Percentiles rank a stretch among this genome's conserved stretches.
Evolutionary conservation across 441 rosid genomes (phyloP).

Genomic region (Manihot esculenta): DNA sequence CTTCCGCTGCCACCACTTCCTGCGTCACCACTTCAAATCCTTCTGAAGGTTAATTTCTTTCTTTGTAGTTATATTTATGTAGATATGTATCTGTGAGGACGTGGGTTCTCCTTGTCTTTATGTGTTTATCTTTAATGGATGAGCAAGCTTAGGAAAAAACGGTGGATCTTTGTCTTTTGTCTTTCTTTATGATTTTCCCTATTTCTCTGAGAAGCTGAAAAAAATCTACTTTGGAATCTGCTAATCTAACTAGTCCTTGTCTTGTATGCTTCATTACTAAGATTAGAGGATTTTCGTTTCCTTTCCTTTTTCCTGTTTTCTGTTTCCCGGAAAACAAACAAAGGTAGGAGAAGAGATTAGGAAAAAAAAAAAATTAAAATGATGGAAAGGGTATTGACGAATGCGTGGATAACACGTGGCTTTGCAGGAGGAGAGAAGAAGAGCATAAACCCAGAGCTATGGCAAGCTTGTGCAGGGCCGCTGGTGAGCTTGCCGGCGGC

Average conservation of each 20-base stretch:
- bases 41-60: slow-evolving; percentile 40
- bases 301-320: background rate
- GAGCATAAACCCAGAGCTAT: slow-evolving; percentile 61
- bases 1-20: slow-evolving; percentile 19
- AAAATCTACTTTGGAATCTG: background rate
- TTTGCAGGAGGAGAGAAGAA: slow-evolving; percentile 48
- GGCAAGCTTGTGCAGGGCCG: slow-evolving; percentile 79
- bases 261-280: background rate
- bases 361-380: slow-evolving; percentile 2
- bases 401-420: slow-evolving; percentile 23
- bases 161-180: background rate
- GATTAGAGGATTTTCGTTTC: background rate
- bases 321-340: slow-evolving; percentile 16
- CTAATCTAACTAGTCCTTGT: background rate
- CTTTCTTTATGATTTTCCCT: background rate
- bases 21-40: slow-evolving; percentile 19
- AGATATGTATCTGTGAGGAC: background rate
- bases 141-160: background rate
- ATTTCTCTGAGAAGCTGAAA: background rate
- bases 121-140: background rate
- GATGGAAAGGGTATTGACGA: slow-evolving; percentile 15
- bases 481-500: slow-evolving; percentile 53
- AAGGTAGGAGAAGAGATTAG: background rate
- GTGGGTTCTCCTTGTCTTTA: background rate
- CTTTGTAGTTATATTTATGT: background rate